Evolutionary conservation across 2,329 filamentous ascomycete genomes (phyloP).

Genomic region (Penicillium aurantiogriseum): DNA sequence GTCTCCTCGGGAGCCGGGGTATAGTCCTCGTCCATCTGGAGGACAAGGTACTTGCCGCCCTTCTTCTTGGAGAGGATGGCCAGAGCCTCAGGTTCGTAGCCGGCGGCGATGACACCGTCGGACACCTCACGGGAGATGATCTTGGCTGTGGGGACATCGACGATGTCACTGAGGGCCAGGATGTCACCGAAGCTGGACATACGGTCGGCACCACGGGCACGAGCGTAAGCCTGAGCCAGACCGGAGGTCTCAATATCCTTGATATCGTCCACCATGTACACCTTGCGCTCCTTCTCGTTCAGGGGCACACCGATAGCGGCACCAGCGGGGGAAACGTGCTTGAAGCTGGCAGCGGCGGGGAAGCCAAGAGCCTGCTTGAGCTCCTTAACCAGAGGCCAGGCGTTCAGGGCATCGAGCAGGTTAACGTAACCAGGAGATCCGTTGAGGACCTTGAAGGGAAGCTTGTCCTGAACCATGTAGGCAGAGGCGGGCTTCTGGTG

Average conservation of each 20-base stretch:
- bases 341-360: slow-evolving; percentile 95
- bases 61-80: slow-evolving; percentile 97
- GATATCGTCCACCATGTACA: slow-evolving; percentile 98
- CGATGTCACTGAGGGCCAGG: slow-evolving; percentile 86
- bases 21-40: slow-evolving; percentile 90
- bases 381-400: slow-evolving; percentile 96
- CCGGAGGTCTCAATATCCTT: slow-evolving; percentile 79
- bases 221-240: slow-evolving; percentile 91
- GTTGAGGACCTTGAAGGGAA: slow-evolving; percentile 93
- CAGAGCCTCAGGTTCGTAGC: slow-evolving; percentile 79
- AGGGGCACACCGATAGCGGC: slow-evolving; percentile 90
- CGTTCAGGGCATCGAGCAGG: slow-evolving; percentile 91
- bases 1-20: slow-evolving; percentile 71
- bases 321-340: slow-evolving; percentile 96
- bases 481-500: slow-evolving; percentile 96
- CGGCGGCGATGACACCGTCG: slow-evolving; percentile 90
- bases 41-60: slow-evolving; percentile 91
- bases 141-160: slow-evolving; percentile 90
- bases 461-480: slow-evolving; percentile 66
- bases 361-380: slow-evolving; percentile 82
- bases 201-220: slow-evolving; percentile 90
- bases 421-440: slow-evolving; percentile 97
- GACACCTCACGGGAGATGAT: slow-evolving; percentile 98
- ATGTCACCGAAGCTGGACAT: slow-evolving; percentile 99
- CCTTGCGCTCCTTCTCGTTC: slow-evolving; percentile 83